Evolutionary conservation across 2,329 filamentous ascomycete species (phyloP), one percentile per base, ranked within the genome.

Genomic region (Thelonectria rubi): DNA sequence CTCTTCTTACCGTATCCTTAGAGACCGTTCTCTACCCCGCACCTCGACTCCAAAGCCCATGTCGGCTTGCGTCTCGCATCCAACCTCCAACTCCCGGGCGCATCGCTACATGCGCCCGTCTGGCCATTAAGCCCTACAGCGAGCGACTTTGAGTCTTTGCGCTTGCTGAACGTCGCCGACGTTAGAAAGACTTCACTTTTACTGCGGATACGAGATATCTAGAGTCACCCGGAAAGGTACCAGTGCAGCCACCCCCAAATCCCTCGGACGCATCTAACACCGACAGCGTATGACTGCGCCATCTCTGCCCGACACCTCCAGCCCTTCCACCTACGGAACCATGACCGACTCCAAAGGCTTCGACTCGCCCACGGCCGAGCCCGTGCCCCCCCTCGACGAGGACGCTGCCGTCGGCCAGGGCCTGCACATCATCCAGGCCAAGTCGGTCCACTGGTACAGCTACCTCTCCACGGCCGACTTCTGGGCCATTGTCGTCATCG

Each of bases 381-480:
- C 62, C 24, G 51, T 64, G 15, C 55, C 57, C 21, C 32, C 40
- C 53, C 40, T n/a, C 54, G 64, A 65, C 46, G 60, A 70, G 47
- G 62, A 70, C 43, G 79, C 78, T 56, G 78, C 78, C 58, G 81
- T 86, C 47, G 76, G 75, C 45, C 80, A 80, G 65, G 86, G 83
- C 37, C 80, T 89, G 50, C 79, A 84, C 58, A 77, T 81, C 42
- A 78, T 90, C 69, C 84, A 89, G 76, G 77, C 79, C 56, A 79
- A 77, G 68, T 81, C 82, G 30, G 80, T 81, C 46, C 80, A 78
- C 66, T 90, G 87, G 87, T 90, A 86, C 78, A 84, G 90, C 45
- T 98, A 95, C 79, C 82, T 98, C 65, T 85, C 84, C 69, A 97
- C 94, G 11, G 84, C 84, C 72, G 92, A 97, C 75, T 98, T 99